These are phyloP conservation scores for Posidonia australis DNA, from an alignment of 106 monocot genomes.

Conservation along the genomic window DNA sequence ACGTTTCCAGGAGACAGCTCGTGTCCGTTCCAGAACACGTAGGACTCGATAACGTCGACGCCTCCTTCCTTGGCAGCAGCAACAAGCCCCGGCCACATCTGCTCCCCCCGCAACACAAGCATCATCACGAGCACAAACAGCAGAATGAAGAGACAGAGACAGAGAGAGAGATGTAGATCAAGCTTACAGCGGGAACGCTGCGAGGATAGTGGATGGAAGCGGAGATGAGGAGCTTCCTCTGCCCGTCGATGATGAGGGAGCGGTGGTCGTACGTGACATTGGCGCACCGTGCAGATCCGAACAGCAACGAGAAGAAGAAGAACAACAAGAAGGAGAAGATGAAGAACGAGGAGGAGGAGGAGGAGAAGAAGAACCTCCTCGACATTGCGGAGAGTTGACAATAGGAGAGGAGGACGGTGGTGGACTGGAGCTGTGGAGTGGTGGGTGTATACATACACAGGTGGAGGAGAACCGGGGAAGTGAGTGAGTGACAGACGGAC, in stretches of 20 bases:
- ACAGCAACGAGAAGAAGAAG: background rate
- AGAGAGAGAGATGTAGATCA: conserved; percentile 3
- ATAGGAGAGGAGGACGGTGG: background rate
- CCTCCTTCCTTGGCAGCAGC: conserved; percentile 79
- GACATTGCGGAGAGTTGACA: background rate
- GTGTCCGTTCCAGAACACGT: conserved; percentile 99
- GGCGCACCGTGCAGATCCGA: conserved; percentile 2
- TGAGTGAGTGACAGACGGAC: too few species aligned
- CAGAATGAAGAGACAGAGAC: background rate
- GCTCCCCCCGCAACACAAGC: background rate
- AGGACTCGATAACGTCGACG: conserved; percentile 63
- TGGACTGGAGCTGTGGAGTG: too few species aligned
- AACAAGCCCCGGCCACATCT: conserved; percentile 96
- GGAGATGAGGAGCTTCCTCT: conserved; percentile 72
- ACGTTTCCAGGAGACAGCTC: conserved; percentile 53
- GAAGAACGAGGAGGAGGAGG: background rate
- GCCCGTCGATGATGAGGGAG: conserved; percentile 83
- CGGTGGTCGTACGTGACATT: conserved; percentile 88
- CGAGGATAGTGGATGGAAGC: conserved; percentile 98
- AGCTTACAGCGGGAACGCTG: conserved; percentile 78
- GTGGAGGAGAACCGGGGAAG: background rate
- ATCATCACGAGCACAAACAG: background rate
- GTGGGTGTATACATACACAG: too few species aligned
- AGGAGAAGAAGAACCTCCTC: background rate
- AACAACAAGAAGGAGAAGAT: background rate